Conservation (phyloP, 805 yeast genomes). For the Wickerhamiella azymoides region DNA sequence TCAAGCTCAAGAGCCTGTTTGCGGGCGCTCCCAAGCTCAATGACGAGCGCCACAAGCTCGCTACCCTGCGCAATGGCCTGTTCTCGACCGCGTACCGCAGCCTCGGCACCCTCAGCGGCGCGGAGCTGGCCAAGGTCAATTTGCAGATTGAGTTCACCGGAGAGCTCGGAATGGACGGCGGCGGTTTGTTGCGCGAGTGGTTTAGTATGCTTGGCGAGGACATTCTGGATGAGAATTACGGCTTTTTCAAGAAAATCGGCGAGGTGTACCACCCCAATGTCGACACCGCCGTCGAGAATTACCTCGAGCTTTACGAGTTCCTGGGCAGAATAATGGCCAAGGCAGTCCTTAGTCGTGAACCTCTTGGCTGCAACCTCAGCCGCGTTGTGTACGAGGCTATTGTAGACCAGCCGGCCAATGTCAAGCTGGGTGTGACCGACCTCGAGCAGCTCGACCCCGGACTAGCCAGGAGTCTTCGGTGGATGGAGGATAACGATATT, state of each 20-base stretch:
- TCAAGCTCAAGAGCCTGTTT: background rate
- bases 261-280: slow-evolving; percentile 97
- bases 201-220: slow-evolving; percentile 93
- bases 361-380: slow-evolving; percentile 93
- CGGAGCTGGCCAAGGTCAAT: slow-evolving; percentile 50
- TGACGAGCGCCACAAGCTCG: background rate
- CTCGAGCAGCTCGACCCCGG: slow-evolving; percentile 99
- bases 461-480: slow-evolving; percentile 80
- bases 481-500: slow-evolving; percentile 93
- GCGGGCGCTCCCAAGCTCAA: background rate
- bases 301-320: slow-evolving; percentile 91
- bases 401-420: slow-evolving; percentile 81
- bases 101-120: background rate
- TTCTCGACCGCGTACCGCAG: background rate
- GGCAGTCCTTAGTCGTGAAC: slow-evolving; percentile 95
- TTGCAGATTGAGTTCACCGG: slow-evolving; percentile 97
- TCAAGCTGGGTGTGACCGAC: slow-evolving; percentile 87
- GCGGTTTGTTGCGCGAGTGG: slow-evolving; percentile 97
- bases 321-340: slow-evolving; percentile 96
- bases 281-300: slow-evolving; percentile 91
- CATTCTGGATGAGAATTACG: slow-evolving; percentile 96
- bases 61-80: background rate
- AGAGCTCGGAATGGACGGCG: slow-evolving; percentile 98
- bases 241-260: slow-evolving; percentile 92
- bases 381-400: slow-evolving; percentile 97